phyloP scores from a whole-genome alignment of 371 early-diverging fungal genomes.

The Apophysomyces ossiformis region DNA sequence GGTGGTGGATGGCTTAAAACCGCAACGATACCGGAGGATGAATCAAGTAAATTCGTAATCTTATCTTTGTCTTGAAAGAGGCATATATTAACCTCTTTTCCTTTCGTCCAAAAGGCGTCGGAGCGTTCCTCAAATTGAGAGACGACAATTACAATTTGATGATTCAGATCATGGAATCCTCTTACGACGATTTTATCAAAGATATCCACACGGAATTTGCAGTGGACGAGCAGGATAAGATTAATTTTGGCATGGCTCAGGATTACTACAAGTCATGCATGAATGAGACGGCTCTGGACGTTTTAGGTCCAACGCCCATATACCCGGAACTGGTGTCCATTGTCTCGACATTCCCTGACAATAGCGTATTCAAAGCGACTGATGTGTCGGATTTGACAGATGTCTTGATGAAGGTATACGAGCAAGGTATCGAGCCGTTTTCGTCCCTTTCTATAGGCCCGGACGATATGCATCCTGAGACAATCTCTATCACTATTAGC shows the following conservation, averaged over 20 bases:
- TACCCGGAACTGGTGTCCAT: constrained; percentile 31
- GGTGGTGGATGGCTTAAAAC: constrained; percentile 55
- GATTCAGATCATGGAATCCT: constrained; percentile 26
- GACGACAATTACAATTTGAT: constrained; percentile 39
- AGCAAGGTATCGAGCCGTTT: constrained; percentile 28
- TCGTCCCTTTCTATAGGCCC: constrained; percentile 34
- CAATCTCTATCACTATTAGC: constrained; percentile 37
- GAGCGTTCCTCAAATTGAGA: constrained; percentile 31
- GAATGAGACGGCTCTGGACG: constrained; percentile 43
- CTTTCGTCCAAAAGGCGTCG: constrained; percentile 26
- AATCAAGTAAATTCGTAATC: constrained; percentile 33
- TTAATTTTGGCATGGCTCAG: constrained; percentile 49
- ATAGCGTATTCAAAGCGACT: background rate
- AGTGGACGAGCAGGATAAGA: constrained; percentile 21
- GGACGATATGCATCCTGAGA: constrained; percentile 53
- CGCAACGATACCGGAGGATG: constrained; percentile 51
- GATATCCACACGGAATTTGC: constrained; percentile 14
- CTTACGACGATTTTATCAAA: constrained; percentile 26
- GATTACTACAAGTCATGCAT: constrained; percentile 56
- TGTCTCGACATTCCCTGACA: constrained; percentile 11
- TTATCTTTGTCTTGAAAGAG: background rate
- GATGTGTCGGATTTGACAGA: background rate
- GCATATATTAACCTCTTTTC: background rate
- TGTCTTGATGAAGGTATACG: constrained; percentile 16
- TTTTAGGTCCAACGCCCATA: constrained; percentile 55